These are phyloP conservation scores for Aegilops tauschii DNA, from an alignment of 176 grass and related monocot genomes.

Conservation along the genomic window DNA sequence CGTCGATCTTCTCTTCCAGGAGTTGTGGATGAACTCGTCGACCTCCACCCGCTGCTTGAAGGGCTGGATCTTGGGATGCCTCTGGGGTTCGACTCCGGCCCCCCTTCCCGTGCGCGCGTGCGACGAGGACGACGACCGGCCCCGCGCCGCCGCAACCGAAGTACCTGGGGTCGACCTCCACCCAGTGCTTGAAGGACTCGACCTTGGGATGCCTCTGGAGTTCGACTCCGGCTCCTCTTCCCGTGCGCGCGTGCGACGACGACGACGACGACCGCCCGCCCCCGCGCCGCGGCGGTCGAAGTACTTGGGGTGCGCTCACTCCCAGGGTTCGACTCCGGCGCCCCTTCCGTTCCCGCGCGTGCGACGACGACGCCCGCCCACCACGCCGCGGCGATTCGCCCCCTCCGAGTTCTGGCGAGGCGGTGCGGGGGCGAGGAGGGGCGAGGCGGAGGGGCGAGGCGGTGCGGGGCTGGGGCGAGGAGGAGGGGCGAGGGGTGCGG, in stretches of 20 bases:
- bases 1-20: slow-evolving; percentile 48
- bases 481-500: no score
- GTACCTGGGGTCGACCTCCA: slow-evolving; percentile 82
- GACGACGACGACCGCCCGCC: no score
- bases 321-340: no score
- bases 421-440: not conserved
- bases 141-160: no score
- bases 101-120: not conserved
- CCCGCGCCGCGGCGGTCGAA: no score
- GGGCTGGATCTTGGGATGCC: slow-evolving; percentile 59
- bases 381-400: not conserved
- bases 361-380: no score
- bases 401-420: not conserved
- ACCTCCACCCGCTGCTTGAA: slow-evolving; percentile 77
- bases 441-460: no score
- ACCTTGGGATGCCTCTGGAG: slow-evolving; percentile 45
- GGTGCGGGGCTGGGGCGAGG: no score
- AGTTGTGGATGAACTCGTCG: slow-evolving; percentile 75
- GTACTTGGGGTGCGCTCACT: no score
- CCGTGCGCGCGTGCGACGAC: not conserved
- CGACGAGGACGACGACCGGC: no score
- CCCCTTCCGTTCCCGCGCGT: no score
- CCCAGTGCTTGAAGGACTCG: slow-evolving; percentile 76
- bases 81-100: slow-evolving; percentile 32
- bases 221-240: slow-evolving; percentile 24